Evolutionary conservation across 352 stramenopile genomes (phyloP).

Genomic region (Phytophthora ramorum): DNA sequence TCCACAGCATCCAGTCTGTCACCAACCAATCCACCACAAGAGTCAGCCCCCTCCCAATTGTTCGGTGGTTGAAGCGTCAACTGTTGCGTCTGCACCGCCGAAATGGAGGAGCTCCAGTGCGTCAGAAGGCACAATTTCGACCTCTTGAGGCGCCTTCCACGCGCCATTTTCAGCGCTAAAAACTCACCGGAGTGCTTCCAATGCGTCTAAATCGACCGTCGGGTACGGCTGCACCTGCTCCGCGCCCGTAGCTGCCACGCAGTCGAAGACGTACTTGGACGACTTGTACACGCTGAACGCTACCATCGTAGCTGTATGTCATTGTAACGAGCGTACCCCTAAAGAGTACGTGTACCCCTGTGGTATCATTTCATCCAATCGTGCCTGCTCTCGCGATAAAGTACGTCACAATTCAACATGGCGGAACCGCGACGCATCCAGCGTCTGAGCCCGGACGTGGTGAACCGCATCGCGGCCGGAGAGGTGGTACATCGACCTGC

Average conservation of each 20-base stretch:
- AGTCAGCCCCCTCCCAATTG: neutral
- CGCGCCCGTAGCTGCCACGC: conserved; percentile 26
- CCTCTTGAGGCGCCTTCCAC: conserved; percentile 3
- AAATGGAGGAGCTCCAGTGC: conserved; percentile 11
- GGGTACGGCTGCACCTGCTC: conserved; percentile 26
- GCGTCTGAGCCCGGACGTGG: conserved; percentile 90
- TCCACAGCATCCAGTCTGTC: conserved; percentile 50
- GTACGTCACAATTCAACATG: conserved; percentile 34
- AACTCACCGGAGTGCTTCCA: conserved; percentile 58
- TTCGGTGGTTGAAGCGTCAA: neutral
- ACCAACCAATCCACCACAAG: neutral
- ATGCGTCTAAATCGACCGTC: conserved; percentile 41
- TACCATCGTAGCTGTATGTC: conserved; percentile 26
- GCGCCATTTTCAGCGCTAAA: neutral
- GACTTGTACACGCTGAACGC: conserved; percentile 73
- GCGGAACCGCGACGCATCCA: conserved; percentile 65
- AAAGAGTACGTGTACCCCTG: neutral
- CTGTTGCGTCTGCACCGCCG: conserved; percentile 7
- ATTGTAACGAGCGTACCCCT: neutral
- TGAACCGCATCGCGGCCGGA: conserved; percentile 95
- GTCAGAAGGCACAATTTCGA: conserved; percentile 1
- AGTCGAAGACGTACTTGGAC: conserved; percentile 75
- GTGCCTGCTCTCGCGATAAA: conserved; percentile 51
- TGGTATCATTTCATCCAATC: conserved; percentile 43
- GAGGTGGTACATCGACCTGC: conserved; percentile 96